Conservation (phyloP, 345 rosid species). For the Gossypium anomalum region DNA sequence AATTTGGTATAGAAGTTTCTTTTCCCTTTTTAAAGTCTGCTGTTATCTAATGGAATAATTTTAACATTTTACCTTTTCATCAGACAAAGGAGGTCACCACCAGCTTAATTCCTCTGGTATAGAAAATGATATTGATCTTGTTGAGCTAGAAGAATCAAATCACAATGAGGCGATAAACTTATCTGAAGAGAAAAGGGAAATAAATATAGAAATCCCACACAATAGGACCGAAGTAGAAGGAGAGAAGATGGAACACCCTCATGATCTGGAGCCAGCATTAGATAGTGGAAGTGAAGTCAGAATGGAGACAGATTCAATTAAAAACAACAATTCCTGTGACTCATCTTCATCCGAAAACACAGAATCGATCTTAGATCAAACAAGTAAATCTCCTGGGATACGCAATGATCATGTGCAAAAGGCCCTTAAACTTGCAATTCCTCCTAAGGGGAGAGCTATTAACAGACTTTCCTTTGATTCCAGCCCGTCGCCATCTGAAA, state of each 20-base stretch:
- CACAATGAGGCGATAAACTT: conserved; percentile 14
- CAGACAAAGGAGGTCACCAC: conserved; percentile 40
- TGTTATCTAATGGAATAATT: not conserved
- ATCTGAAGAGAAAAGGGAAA: not conserved
- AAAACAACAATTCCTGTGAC: conserved; percentile 26
- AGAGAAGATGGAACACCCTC: conserved; percentile 11
- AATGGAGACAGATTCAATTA: conserved; percentile 30
- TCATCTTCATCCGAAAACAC: conserved; percentile 33
- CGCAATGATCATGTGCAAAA: conserved; percentile 22
- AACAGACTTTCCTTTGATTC: conserved; percentile 27
- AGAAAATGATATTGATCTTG: conserved; percentile 25
- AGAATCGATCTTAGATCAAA: conserved; percentile 17
- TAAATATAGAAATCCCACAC: not conserved
- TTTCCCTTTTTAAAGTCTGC: not conserved
- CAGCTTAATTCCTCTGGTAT: conserved; percentile 10
- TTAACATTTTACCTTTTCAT: conserved; percentile 18
- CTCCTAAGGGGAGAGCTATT: conserved; percentile 33
- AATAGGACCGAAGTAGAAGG: not conserved
- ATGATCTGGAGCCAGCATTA: conserved; percentile 23
- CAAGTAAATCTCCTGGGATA: conserved; percentile 21
- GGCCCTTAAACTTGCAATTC: conserved; percentile 33
- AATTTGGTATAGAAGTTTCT: not conserved
- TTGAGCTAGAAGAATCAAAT: conserved; percentile 22
- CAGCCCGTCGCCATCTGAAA: conserved; percentile 37
- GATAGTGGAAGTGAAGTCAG: conserved; percentile 25